phyloP scores from a whole-genome alignment of 139 green algal genomes.

The Marvania coccoides region DNA sequence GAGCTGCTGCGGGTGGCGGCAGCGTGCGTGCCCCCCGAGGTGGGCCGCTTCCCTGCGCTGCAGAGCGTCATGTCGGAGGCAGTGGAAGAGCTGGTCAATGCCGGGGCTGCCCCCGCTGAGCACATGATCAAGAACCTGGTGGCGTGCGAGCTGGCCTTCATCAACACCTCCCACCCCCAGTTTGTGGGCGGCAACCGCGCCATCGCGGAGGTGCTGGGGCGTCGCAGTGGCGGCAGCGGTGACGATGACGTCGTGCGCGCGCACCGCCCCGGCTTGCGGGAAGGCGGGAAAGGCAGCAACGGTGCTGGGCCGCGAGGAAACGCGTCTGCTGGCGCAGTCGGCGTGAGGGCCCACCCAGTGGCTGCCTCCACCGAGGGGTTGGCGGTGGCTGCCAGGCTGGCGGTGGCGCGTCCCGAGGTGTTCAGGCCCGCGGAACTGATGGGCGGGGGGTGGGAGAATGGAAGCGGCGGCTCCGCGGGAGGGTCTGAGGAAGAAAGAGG shows the following conservation, averaged over 20 bases:
- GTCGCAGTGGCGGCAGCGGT: background rate
- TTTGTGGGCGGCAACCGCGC: slow-evolving; percentile 81
- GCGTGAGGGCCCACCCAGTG: background rate
- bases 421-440: slow-evolving; percentile 42
- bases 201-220: slow-evolving; percentile 41
- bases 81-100: slow-evolving; percentile 67
- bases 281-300: background rate
- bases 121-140: slow-evolving; percentile 49
- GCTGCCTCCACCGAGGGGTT: background rate
- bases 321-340: background rate
- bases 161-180: slow-evolving; percentile 91
- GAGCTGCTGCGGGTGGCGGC: slow-evolving; percentile 81
- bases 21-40: slow-evolving; percentile 57
- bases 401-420: slow-evolving; percentile 27
- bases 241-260: background rate
- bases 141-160: slow-evolving; percentile 89
- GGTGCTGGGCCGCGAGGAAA: background rate
- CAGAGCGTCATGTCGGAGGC: slow-evolving; percentile 48
- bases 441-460: background rate
- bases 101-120: slow-evolving; percentile 55
- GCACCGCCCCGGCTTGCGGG: background rate
- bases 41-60: slow-evolving; percentile 56
- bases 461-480: background rate
- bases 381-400: background rate
- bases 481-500: no score